Conservation (phyloP, 140 eudicot species). For the Stevia rebaudiana region DNA sequence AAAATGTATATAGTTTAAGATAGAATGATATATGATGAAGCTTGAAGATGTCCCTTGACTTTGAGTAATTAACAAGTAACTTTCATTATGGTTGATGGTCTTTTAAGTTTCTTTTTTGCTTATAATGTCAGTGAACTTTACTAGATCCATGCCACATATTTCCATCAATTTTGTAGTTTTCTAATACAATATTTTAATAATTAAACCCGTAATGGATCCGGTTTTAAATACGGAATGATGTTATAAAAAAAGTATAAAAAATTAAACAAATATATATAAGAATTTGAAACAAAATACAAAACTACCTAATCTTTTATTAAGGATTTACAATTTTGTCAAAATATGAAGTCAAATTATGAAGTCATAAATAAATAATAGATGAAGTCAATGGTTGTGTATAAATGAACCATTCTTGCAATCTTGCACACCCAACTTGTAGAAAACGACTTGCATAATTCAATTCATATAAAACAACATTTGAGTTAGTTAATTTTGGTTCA, state of each 20-base stretch:
- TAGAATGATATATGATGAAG: constrained; percentile 10
- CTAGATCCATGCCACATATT: constrained; percentile 16
- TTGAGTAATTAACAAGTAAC: constrained; percentile 31
- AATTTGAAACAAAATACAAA: too few species aligned
- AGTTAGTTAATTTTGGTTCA: neutral
- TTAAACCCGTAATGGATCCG: too few species aligned
- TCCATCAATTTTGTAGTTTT: neutral
- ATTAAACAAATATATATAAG: too few species aligned
- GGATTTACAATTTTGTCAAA: too few species aligned
- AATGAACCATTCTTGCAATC: neutral
- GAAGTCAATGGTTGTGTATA: neutral
- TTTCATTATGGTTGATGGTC: constrained; percentile 35
- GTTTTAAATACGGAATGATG: too few species aligned
- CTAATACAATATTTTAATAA: neutral
- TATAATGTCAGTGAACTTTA: constrained; percentile 12
- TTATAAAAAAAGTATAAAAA: too few species aligned
- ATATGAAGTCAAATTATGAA: too few species aligned
- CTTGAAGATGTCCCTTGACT: constrained; percentile 3
- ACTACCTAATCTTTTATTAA: too few species aligned
- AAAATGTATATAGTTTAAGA: neutral
- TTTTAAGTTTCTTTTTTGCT: constrained; percentile 33
- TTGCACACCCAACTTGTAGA: neutral
- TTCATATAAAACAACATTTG: neutral
- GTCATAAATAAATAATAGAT: too few species aligned
- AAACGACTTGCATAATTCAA: neutral